Conservation (phyloP, 306 rosid species). For the Prosopis cineraria region DNA sequence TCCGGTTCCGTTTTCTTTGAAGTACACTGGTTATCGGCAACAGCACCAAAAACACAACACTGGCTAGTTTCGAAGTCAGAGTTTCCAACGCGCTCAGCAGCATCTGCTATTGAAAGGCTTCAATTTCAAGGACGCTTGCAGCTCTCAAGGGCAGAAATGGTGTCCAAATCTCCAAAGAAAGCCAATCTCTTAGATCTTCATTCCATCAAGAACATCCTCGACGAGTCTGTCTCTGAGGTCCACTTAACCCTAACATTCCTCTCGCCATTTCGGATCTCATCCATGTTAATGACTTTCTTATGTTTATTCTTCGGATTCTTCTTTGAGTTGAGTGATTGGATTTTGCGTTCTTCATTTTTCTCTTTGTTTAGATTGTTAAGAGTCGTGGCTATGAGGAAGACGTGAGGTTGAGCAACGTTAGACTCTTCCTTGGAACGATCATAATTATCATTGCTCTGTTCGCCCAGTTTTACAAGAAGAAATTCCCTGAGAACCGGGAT, state of each 20-base stretch:
- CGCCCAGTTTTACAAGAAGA: slow-evolving; percentile 92
- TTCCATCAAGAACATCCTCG: slow-evolving; percentile 86
- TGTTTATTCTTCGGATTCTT: neutral
- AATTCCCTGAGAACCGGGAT: slow-evolving; percentile 87
- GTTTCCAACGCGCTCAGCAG: neutral
- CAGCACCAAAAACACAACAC: neutral
- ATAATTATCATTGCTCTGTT: slow-evolving; percentile 79
- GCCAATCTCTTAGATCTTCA: slow-evolving; percentile 83
- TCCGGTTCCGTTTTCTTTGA: no score
- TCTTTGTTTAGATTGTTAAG: slow-evolving; percentile 55
- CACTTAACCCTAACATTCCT: slow-evolving; percentile 44
- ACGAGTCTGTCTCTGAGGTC: slow-evolving; percentile 87
- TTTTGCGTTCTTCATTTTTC: neutral
- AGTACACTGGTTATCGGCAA: no score
- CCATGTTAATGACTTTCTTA: neutral
- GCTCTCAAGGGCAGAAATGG: slow-evolving; percentile 37
- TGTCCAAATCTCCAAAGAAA: slow-evolving; percentile 68
- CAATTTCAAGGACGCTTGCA: slow-evolving; percentile 1
- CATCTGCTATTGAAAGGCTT: neutral
- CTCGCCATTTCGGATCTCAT: slow-evolving; percentile 26
- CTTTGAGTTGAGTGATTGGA: slow-evolving; percentile 1
- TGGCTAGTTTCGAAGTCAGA: neutral
- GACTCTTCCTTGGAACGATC: slow-evolving; percentile 61
- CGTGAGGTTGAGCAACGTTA: slow-evolving; percentile 82
- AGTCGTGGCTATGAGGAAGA: slow-evolving; percentile 80